Evolutionary conservation across 371 early-diverging fungal genomes (phyloP).

Genomic region (Mucor mucedo): DNA sequence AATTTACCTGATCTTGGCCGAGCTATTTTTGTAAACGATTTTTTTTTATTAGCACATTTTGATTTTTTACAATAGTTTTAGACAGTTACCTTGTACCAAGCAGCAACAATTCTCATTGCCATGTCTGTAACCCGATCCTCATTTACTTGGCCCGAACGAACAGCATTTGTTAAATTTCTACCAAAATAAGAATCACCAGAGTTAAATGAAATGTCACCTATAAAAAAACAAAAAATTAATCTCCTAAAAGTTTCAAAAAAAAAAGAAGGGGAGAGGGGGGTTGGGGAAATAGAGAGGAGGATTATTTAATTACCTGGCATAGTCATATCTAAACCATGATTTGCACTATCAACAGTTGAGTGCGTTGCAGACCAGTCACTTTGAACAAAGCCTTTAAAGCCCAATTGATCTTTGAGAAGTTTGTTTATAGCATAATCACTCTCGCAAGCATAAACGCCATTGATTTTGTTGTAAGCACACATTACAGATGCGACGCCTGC

Average conservation of each 20-base stretch:
- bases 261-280: too few species aligned
- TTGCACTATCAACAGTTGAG: constrained; percentile 43
- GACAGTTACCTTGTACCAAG: constrained; percentile 52
- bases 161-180: constrained; percentile 39
- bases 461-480: constrained; percentile 64
- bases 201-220: constrained; percentile 42
- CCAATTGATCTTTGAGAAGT: constrained; percentile 53
- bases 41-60: background rate
- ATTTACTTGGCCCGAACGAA: constrained; percentile 33
- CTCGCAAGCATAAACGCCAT: constrained; percentile 57
- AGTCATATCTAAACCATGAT: constrained; percentile 61
- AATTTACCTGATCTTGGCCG: constrained; percentile 29
- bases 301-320: constrained; percentile 54
- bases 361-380: constrained; percentile 49
- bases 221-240: background rate
- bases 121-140: constrained; percentile 57
- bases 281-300: background rate
- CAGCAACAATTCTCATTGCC: constrained; percentile 60
- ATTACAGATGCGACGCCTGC: constrained; percentile 62
- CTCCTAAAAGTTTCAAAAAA: too few species aligned
- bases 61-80: background rate
- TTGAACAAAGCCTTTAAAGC: constrained; percentile 49
- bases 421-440: constrained; percentile 46
- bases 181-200: constrained; percentile 46
- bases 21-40: constrained; percentile 1